Base-by-base conservation (phyloP, 345 rosid genomes). In the Brassica rapa region DNA sequence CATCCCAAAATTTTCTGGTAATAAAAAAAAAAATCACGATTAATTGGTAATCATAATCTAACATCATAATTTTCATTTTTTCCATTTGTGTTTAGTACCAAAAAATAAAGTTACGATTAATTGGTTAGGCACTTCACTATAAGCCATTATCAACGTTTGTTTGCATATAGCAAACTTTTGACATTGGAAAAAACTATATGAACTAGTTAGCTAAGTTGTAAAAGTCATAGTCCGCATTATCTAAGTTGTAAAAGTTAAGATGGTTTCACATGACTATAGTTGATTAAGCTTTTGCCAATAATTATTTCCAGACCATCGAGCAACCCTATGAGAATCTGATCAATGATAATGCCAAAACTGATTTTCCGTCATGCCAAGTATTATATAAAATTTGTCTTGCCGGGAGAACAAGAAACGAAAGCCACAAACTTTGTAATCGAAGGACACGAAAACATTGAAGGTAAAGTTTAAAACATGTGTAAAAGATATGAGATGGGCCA, bases 381-480 rank as follows among this genome's bases (percentile, higher is more conserved):
- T 32, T 6, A 25, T 32, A 32, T 32, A 4, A 32, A 32, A 32
- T 4, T 32, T 32, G 35, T 32, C 35, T 32, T 37, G 30, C 1
- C 21, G 29, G 21, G 11, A 55, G 24, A 51, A 56, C 62, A 1
- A 56, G 62, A 21, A 56, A 55, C 21, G 4, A 56, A 57, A 57
- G 62, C 6, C 62, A 57, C 62, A 57, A 21, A 57, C 6, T 59
- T 24, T 59, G n/a, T 59, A 68, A 60, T 21, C 3, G 46, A 39
- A 67, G 16, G 62, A 69, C 70, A 77, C 56, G 10, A 25, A 69
- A 70, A 71, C 71, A 70, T 35, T 70, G 55, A 33, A 37, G 63
- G 32, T 61, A 4, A 12, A 1, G 21, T 19, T 19, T 19, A 19
- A 19, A 19, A 68, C 68, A 30, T 43, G 32, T 53, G 49, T 70